These are phyloP conservation scores for Lyophyllum decastes DNA, from an alignment of 768 basidiomycete genomes.

Conservation along the genomic window DNA sequence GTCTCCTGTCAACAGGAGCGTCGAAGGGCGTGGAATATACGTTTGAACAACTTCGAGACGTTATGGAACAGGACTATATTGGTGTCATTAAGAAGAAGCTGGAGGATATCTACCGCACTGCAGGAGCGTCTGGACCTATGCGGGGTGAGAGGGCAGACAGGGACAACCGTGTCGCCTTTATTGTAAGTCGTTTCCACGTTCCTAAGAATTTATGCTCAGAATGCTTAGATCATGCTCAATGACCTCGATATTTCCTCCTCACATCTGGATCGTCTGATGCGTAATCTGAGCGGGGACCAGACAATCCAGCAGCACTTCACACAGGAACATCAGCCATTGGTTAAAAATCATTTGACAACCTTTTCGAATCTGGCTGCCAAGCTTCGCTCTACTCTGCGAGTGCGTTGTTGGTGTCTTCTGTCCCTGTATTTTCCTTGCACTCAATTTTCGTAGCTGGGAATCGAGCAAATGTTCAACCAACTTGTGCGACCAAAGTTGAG, in stretches of 20 bases:
- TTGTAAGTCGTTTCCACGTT: slow-evolving; percentile 53
- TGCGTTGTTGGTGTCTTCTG: slow-evolving; percentile 29
- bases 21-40: slow-evolving; percentile 56
- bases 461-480: slow-evolving; percentile 96
- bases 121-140: slow-evolving; percentile 40
- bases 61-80: slow-evolving; percentile 83
- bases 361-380: slow-evolving; percentile 59
- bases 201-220: neutral
- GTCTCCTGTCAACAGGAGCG: slow-evolving; percentile 80
- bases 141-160: slow-evolving; percentile 78
- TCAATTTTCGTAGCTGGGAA: slow-evolving; percentile 54
- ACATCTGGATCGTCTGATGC: slow-evolving; percentile 82
- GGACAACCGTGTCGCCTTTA: slow-evolving; percentile 78
- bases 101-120: slow-evolving; percentile 80
- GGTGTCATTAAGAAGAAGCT: slow-evolving; percentile 81
- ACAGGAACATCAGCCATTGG: slow-evolving; percentile 50
- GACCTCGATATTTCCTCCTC: slow-evolving; percentile 92
- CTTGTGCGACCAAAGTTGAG: slow-evolving; percentile 86
- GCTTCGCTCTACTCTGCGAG: slow-evolving; percentile 75
- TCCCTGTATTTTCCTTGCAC: neutral
- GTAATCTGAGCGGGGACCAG: slow-evolving; percentile 58
- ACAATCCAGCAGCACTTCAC: slow-evolving; percentile 70
- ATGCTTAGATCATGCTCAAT: slow-evolving; percentile 77
- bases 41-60: slow-evolving; percentile 62
- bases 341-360: slow-evolving; percentile 47